Evolutionary conservation across 2,329 filamentous ascomycete species (phyloP).

Genomic region (Cladobotryum protrusum): DNA sequence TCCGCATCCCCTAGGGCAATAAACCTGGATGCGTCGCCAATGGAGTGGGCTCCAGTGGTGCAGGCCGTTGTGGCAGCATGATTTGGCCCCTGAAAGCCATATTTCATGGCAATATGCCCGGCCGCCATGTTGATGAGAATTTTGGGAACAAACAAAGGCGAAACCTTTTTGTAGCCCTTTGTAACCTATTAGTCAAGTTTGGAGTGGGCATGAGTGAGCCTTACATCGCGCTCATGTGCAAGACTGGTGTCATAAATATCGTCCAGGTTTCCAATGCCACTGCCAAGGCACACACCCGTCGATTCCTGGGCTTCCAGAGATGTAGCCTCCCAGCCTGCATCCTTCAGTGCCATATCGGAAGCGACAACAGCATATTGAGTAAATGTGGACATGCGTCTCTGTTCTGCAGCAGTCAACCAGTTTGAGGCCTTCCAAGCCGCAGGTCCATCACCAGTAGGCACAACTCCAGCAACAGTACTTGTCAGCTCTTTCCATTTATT

Average conservation of each 20-base stretch:
- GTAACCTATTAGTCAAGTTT: conserved; percentile 3
- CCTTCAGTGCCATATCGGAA: conserved; percentile 74
- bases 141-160: conserved; percentile 86
- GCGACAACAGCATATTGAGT: conserved; percentile 88
- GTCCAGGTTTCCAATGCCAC: conserved; percentile 90
- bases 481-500: conserved; percentile 64
- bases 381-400: conserved; percentile 82
- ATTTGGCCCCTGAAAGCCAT: conserved; percentile 85
- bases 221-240: conserved; percentile 68
- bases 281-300: conserved; percentile 88
- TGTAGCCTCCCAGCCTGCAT: conserved; percentile 69
- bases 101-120: conserved; percentile 88
- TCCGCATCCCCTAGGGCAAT: conserved; percentile 87
- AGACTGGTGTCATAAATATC: conserved; percentile 82
- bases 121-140: conserved; percentile 93
- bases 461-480: conserved; percentile 76
- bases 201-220: conserved; percentile 49
- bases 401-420: conserved; percentile 48
- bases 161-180: conserved; percentile 87
- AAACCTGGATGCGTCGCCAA: conserved; percentile 89
- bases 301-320: conserved; percentile 58
- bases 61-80: conserved; percentile 92
- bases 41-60: conserved; percentile 89
- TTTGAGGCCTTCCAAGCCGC: conserved; percentile 47
- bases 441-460: conserved; percentile 49